phyloP scores from a whole-genome alignment of 306 rosid species.

The Cucurbita ficifolia region DNA sequence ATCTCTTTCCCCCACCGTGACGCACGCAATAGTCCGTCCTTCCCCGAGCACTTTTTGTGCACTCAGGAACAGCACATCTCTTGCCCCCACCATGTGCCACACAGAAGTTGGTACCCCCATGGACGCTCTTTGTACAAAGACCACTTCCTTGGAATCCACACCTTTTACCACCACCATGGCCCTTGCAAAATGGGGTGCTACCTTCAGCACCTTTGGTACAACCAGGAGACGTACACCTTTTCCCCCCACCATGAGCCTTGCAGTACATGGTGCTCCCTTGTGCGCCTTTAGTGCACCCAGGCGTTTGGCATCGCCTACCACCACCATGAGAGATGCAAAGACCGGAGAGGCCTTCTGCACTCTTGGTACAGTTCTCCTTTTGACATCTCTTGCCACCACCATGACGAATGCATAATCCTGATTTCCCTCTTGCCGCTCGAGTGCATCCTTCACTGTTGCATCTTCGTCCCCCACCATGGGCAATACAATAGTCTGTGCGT shows the following conservation, averaged over 20 bases:
- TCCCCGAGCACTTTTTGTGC: slow-evolving; percentile 91
- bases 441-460: slow-evolving; percentile 67
- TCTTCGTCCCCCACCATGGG: slow-evolving; percentile 95
- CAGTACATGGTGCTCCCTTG: slow-evolving; percentile 95
- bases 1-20: slow-evolving; percentile 91
- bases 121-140: slow-evolving; percentile 72
- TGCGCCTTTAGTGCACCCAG: slow-evolving; percentile 83
- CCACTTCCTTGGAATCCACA: slow-evolving; percentile 81
- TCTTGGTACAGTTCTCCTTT: slow-evolving; percentile 73
- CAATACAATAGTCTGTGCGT: slow-evolving; percentile 85
- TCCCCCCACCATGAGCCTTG: slow-evolving; percentile 97
- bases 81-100: slow-evolving; percentile 98
- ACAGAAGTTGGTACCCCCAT: slow-evolving; percentile 88
- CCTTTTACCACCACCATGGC: slow-evolving; percentile 92
- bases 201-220: slow-evolving; percentile 98
- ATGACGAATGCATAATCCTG: slow-evolving; percentile 86
- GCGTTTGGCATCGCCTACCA: slow-evolving; percentile 75
- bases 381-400: slow-evolving; percentile 98
- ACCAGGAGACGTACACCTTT: slow-evolving; percentile 72
- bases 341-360: slow-evolving; percentile 93
- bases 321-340: slow-evolving; percentile 97
- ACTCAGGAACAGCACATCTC: slow-evolving; percentile 73
- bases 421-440: slow-evolving; percentile 92
- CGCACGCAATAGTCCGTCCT: slow-evolving; percentile 93
- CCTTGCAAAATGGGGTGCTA: slow-evolving; percentile 83